A percentile compares a stretch with the other conserved stretches of the same genome.
Evolutionary conservation across 73 alveolate genomes (phyloP).

Genomic region (Paramecium bursaria): DNA sequence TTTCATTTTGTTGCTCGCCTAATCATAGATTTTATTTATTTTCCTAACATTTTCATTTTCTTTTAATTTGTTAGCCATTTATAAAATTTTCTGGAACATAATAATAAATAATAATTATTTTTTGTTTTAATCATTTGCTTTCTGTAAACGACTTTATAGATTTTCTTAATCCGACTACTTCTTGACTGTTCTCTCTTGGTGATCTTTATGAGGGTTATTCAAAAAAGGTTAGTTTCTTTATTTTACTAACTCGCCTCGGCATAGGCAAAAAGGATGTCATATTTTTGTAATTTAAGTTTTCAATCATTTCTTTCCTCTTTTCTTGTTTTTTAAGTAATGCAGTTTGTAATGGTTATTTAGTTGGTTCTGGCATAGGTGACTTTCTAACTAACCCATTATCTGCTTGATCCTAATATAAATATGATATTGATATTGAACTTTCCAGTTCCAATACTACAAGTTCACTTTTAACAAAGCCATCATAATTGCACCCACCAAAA

Average conservation of each 20-base stretch:
- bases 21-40: no score
- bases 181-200: slow-evolving; percentile 1
- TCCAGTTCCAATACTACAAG: not conserved
- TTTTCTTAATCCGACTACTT: not conserved
- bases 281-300: slow-evolving; percentile 28
- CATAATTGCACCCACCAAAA: slow-evolving; percentile 26
- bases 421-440: slow-evolving; percentile 1
- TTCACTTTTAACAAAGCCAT: slow-evolving; percentile 43
- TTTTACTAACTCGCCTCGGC: slow-evolving; percentile 39
- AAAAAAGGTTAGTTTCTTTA: slow-evolving; percentile 13
- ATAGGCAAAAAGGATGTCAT: slow-evolving; percentile 26
- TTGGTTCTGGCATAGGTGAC: no score
- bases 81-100: slow-evolving; percentile 36
- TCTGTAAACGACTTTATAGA: not conserved
- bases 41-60: not conserved
- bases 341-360: no score
- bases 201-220: not conserved
- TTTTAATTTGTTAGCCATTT: slow-evolving; percentile 22
- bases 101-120: not conserved
- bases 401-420: no score
- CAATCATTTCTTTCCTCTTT: slow-evolving; percentile 37
- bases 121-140: not conserved
- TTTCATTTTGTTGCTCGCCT: slow-evolving; percentile 2
- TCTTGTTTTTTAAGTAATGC: no score
- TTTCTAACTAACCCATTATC: no score